These are phyloP conservation scores for Chalciporus chontae DNA, from an alignment of 768 basidiomycete species.

Conservation along the genomic window DNA sequence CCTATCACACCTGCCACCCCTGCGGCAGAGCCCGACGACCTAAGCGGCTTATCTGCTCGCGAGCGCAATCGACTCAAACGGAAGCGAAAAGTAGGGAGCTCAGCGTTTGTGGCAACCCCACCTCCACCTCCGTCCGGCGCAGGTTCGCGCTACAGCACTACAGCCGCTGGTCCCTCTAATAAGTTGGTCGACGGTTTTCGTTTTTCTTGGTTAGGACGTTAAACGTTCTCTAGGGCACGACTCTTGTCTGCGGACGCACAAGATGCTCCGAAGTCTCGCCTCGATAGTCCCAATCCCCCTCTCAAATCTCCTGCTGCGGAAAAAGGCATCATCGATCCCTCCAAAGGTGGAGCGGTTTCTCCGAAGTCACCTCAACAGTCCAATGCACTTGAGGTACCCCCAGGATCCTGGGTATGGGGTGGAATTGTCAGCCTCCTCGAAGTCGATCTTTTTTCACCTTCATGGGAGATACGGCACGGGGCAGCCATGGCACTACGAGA, in stretches of 20 bases:
- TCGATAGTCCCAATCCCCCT: slow-evolving; percentile 52
- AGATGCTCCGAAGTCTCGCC: slow-evolving; percentile 45
- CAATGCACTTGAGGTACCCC: slow-evolving; percentile 70
- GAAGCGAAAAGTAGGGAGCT: slow-evolving; percentile 85
- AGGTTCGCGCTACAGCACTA: slow-evolving; percentile 59
- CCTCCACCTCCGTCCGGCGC: slow-evolving; percentile 54
- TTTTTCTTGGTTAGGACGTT: slow-evolving; percentile 3
- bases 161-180: slow-evolving; percentile 54
- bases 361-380: slow-evolving; percentile 76
- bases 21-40: slow-evolving; percentile 39
- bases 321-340: slow-evolving; percentile 73
- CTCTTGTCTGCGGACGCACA: slow-evolving; percentile 66
- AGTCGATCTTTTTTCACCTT: slow-evolving; percentile 77
- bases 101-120: slow-evolving; percentile 75
- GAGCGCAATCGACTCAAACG: slow-evolving; percentile 93
- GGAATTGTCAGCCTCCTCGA: slow-evolving; percentile 76
- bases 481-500: slow-evolving; percentile 90
- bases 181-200: slow-evolving; percentile 40
- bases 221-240: slow-evolving; percentile 51
- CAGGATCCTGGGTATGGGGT: slow-evolving; percentile 84
- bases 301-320: slow-evolving; percentile 45
- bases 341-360: slow-evolving; percentile 81
- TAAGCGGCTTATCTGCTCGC: slow-evolving; percentile 73
- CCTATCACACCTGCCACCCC: slow-evolving; percentile 42
- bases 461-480: slow-evolving; percentile 95